phyloP scores from a whole-genome alignment of 176 grass and related monocot genomes.

The Cenchrus fungigraminus region DNA sequence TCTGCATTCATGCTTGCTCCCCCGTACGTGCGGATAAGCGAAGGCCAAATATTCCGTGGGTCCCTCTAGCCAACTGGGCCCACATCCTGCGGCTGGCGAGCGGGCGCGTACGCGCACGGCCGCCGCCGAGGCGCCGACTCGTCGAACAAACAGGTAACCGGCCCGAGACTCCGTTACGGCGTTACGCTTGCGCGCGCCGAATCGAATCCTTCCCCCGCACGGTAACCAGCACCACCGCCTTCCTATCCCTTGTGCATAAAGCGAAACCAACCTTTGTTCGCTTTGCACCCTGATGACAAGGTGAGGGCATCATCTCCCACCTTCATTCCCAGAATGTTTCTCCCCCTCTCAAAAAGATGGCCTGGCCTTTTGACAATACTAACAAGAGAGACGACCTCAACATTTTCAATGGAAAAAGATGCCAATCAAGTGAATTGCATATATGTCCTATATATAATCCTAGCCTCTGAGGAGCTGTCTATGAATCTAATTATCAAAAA shows the following conservation, averaged over 20 bases:
- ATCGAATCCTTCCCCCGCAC: constrained; percentile 35
- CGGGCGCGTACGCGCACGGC: background rate
- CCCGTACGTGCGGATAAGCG: background rate
- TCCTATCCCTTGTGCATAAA: constrained; percentile 1
- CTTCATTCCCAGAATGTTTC: too few species aligned
- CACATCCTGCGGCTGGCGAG: background rate
- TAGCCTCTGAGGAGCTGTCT: too few species aligned
- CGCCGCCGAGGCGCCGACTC: background rate
- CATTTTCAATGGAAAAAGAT: too few species aligned
- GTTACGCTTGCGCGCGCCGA: background rate
- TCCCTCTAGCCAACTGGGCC: background rate
- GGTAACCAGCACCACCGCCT: background rate
- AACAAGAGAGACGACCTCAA: too few species aligned
- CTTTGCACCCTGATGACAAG: background rate
- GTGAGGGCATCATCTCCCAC: too few species aligned
- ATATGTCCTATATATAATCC: too few species aligned
- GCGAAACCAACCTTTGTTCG: background rate
- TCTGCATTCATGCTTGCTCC: background rate
- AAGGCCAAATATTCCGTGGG: background rate
- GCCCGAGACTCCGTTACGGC: background rate
- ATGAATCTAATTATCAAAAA: too few species aligned
- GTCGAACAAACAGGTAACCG: background rate
- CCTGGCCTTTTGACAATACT: too few species aligned
- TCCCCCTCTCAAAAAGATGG: too few species aligned
- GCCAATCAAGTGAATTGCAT: too few species aligned